These are phyloP conservation scores for Lentinula edodes DNA, from an alignment of 768 basidiomycete species.

Conservation along the genomic window DNA sequence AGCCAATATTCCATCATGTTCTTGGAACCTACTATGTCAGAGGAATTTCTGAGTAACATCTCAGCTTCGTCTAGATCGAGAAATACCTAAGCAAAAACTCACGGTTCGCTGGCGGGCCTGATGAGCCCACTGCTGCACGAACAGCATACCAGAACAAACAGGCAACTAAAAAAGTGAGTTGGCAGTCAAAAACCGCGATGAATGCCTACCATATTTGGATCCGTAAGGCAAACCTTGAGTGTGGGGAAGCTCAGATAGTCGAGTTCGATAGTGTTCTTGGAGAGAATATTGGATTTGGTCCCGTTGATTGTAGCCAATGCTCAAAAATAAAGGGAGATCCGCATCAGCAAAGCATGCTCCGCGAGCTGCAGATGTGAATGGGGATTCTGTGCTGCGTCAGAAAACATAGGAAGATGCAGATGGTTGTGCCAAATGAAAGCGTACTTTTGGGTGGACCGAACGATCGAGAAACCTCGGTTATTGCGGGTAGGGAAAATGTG, in stretches of 20 bases:
- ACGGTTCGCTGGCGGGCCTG: slow-evolving; percentile 1
- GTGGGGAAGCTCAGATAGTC: background rate
- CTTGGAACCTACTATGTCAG: slow-evolving; percentile 30
- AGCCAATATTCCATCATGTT: no score
- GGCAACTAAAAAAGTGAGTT: slow-evolving; percentile 43
- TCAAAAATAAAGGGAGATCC: background rate
- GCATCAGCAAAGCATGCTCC: background rate
- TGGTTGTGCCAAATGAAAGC: slow-evolving; percentile 8
- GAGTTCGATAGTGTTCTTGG: background rate
- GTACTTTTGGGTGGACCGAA: slow-evolving; percentile 85
- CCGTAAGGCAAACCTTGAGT: background rate
- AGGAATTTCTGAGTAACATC: background rate
- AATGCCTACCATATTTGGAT: background rate
- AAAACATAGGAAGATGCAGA: background rate
- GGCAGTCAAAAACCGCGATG: background rate
- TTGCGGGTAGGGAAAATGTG: slow-evolving; percentile 89
- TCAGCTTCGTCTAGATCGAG: background rate
- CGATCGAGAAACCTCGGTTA: slow-evolving; percentile 88
- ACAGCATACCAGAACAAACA: slow-evolving; percentile 86
- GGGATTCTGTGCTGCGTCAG: background rate
- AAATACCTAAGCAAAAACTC: no score
- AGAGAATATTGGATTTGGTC: background rate
- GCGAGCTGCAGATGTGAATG: background rate
- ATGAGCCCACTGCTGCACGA: slow-evolving; percentile 20
- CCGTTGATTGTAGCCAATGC: background rate